phyloP scores from a whole-genome alignment of 306 rosid genomes.

The Trichosanthes truncata region DNA sequence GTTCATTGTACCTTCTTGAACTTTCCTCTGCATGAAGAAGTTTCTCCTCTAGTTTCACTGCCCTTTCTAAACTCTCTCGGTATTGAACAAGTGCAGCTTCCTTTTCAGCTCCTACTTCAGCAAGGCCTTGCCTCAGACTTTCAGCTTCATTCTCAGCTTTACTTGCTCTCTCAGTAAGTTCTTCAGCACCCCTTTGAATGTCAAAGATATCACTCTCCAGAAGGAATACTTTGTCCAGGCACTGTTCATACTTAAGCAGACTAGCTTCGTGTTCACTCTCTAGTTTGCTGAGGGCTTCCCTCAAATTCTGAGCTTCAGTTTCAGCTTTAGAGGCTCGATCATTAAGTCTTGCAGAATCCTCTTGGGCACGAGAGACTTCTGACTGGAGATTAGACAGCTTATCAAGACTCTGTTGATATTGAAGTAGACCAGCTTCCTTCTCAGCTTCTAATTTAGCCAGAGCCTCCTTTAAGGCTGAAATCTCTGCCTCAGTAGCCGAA shows the following conservation, averaged over 20 bases:
- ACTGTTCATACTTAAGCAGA: conserved; percentile 57
- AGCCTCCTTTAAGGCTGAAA: conserved; percentile 58
- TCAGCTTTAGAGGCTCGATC: conserved; percentile 72
- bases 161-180: conserved; percentile 47
- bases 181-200: conserved; percentile 44
- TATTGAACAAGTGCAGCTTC: conserved; percentile 54
- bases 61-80: conserved; percentile 34
- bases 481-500: conserved; percentile 44
- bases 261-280: conserved; percentile 59
- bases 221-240: conserved; percentile 52
- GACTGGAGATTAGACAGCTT: conserved; percentile 55
- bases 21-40: conserved; percentile 51
- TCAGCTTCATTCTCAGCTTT: conserved; percentile 55
- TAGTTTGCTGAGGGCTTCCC: conserved; percentile 43
- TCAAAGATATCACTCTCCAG: conserved; percentile 45
- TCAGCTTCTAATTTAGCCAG: conserved; percentile 73
- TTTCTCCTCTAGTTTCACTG: conserved; percentile 49
- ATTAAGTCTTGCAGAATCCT: conserved; percentile 38
- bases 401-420: conserved; percentile 74
- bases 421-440: conserved; percentile 80
- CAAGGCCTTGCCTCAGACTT: conserved; percentile 55
- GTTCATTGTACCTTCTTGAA: conserved; percentile 34
- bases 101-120: conserved; percentile 58
- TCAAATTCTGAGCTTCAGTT: conserved; percentile 62
- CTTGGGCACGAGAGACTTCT: conserved; percentile 56